These are phyloP conservation scores for Calophaca sinica DNA, from an alignment of 306 rosid species.

Conservation along the genomic window DNA sequence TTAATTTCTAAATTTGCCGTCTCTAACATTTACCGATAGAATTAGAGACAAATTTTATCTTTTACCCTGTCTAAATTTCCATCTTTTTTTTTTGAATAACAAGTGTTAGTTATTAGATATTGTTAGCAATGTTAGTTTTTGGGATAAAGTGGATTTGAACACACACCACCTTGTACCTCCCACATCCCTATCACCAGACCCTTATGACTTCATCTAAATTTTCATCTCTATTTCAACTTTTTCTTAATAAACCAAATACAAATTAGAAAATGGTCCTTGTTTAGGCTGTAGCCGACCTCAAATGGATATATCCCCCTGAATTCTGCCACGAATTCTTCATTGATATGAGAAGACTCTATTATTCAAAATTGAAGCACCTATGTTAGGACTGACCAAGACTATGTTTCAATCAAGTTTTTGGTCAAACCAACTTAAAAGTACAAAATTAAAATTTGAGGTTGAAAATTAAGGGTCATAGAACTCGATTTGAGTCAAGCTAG, in stretches of 20 bases:
- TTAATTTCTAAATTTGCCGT: no score
- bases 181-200: no score
- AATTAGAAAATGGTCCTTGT: not conserved
- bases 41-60: no score
- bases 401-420: conserved; percentile 39
- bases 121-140: no score
- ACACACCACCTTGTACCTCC: no score
- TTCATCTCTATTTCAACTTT: not conserved
- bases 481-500: conserved; percentile 1
- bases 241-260: not conserved
- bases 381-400: conserved; percentile 41
- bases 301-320: conserved; percentile 28
- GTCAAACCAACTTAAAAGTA: conserved; percentile 37
- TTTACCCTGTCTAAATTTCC: no score
- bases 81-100: no score
- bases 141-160: no score
- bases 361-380: conserved; percentile 26
- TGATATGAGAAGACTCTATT: conserved; percentile 29
- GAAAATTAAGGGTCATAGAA: not conserved
- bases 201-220: no score
- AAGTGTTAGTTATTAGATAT: no score
- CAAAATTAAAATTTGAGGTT: conserved; percentile 5
- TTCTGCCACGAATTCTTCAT: conserved; percentile 39
- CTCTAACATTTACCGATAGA: no score
- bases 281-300: conserved; percentile 49